Evolutionary conservation across 1,139 yeast genomes (phyloP).

Genomic region (Hansenula lynferdii): DNA sequence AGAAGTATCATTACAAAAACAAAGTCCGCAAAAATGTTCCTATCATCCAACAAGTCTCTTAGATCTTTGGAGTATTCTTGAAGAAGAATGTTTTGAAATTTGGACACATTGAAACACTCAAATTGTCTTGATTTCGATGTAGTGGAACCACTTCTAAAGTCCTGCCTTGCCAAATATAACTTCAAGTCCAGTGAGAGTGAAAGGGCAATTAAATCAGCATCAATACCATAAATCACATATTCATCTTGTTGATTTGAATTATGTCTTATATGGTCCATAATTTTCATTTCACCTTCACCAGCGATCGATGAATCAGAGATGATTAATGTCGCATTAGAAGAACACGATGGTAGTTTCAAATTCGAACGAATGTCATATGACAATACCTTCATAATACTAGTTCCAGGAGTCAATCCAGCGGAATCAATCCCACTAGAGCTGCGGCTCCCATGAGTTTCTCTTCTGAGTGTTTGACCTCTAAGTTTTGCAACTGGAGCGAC

Average conservation of each 20-base stretch:
- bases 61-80: not conserved
- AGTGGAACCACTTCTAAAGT: not conserved
- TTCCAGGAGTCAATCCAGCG: slow-evolving; percentile 86
- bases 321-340: slow-evolving; percentile 31
- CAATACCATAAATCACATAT: slow-evolving; percentile 73
- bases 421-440: slow-evolving; percentile 69
- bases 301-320: slow-evolving; percentile 82
- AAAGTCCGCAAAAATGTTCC: slow-evolving; percentile 6
- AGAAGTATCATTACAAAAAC: slow-evolving; percentile 10
- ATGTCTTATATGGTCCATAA: slow-evolving; percentile 72
- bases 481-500: slow-evolving; percentile 92
- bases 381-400: slow-evolving; percentile 77
- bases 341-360: slow-evolving; percentile 9
- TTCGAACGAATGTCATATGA: slow-evolving; percentile 47
- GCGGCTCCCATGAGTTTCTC: slow-evolving; percentile 32
- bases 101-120: slow-evolving; percentile 7
- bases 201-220: slow-evolving; percentile 83
- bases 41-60: not conserved
- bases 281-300: slow-evolving; percentile 93
- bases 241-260: slow-evolving; percentile 36
- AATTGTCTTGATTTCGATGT: slow-evolving; percentile 6
- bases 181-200: not conserved
- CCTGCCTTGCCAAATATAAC: not conserved
- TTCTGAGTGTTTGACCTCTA: slow-evolving; percentile 85
- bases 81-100: slow-evolving; percentile 2